Base-by-base conservation (phyloP, 2,329 filamentous ascomycete species). In the Cytospora paraplurivora region DNA sequence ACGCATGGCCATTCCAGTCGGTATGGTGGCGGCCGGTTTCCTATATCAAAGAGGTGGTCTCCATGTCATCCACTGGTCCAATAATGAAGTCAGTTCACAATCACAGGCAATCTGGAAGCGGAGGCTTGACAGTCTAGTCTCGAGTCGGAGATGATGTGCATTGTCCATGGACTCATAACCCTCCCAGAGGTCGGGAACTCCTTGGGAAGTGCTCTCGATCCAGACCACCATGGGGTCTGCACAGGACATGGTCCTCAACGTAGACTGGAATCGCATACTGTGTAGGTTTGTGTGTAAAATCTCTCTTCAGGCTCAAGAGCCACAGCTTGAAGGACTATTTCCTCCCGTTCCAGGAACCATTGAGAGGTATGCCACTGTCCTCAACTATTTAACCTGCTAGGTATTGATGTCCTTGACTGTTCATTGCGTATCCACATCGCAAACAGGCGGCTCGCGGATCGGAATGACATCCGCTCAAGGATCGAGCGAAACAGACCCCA, bases 401-500 rank as follows among this genome's bases (percentile, higher is more conserved):
- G 7, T 47, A n/a, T 47, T 17, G n/a, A n/a, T 47, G n/a, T 47
- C 10, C 44, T 10, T n/a, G 12, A 19, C 44, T 47, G 44, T 19
- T 19, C 21, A 7, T 47, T 19, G 12, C n/a, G 44, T 47, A 12
- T 21, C 44, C 21, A 47, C n/a, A 4, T 8, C 51, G 51, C 37
- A 37, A 49, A 21, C 35, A 35, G 33, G 59, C 59, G 59, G 59
- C 59, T 44, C 52, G 59, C 51, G 41, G 59, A 55, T 61, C 59
- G 59, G 59, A 51, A 51, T 51, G 58, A 52, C 51, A 49, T 33
- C 37, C 35, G 49, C 37, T 52, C 55, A 59, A 27, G 57, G 64
- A 63, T 58, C 61, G 61, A 62, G 55, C 63, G 59, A 65, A 62
- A 65, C 63, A 65, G 63, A 64, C 64, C 64, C 41, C 64, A 66